phyloP scores from a whole-genome alignment of 768 basidiomycete genomes.

The Suillus fuscotomentosus region DNA sequence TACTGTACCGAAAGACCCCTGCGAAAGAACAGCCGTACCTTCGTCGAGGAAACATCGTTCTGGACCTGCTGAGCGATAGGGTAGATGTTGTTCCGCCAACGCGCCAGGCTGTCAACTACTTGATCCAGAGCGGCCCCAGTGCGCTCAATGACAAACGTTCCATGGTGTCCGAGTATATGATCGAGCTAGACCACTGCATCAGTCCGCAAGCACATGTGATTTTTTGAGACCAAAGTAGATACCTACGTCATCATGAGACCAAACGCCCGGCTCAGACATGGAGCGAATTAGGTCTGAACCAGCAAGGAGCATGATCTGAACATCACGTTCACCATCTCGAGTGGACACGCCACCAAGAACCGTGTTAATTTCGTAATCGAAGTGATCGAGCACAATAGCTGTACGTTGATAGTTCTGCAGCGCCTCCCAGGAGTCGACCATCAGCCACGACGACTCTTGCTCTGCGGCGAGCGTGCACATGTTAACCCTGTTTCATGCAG shows the following conservation, averaged over 20 bases:
- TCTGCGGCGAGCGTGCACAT: constrained; percentile 91
- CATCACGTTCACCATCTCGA: constrained; percentile 70
- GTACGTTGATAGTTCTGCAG: constrained; percentile 94
- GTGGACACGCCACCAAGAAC: constrained; percentile 75
- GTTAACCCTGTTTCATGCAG: constrained; percentile 54
- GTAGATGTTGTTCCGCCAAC: constrained; percentile 82
- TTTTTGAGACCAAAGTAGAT: constrained; percentile 3
- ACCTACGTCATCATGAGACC: constrained; percentile 91
- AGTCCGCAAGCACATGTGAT: constrained; percentile 6
- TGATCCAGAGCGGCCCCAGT: constrained; percentile 90
- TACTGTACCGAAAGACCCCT: constrained; percentile 85
- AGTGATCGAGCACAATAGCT: constrained; percentile 95
- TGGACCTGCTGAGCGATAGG: constrained; percentile 93
- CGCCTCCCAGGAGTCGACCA: constrained; percentile 99
- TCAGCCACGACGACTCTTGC: constrained; percentile 89
- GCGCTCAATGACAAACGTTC: constrained; percentile 92
- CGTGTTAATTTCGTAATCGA: constrained; percentile 91
- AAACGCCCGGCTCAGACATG: constrained; percentile 98
- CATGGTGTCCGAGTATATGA: constrained; percentile 93
- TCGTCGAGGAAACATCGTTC: constrained; percentile 96
- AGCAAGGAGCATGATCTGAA: constrained; percentile 90
- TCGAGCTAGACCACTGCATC: constrained; percentile 64
- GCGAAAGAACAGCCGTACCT: constrained; percentile 78
- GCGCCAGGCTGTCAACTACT: constrained; percentile 68
- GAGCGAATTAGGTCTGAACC: constrained; percentile 96